phyloP scores from a whole-genome alignment of 306 rosid genomes.

The Lathyrus tuberosus region DNA sequence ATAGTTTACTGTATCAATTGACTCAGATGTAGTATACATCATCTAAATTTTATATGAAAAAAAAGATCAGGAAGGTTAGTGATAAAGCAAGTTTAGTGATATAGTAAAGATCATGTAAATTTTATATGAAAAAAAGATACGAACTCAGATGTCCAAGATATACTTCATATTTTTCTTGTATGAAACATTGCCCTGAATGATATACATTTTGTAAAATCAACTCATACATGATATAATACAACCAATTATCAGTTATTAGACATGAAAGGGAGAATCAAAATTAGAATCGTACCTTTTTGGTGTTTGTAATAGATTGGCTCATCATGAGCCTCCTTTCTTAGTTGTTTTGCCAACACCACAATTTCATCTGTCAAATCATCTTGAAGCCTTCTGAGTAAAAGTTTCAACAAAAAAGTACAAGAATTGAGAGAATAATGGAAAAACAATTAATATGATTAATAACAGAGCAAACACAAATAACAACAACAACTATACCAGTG shows the following conservation, averaged over 20 bases:
- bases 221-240: background rate
- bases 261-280: conserved; percentile 13
- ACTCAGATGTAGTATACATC: too few species aligned
- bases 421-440: conserved; percentile 14
- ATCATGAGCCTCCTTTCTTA: conserved; percentile 89
- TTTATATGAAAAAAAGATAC: too few species aligned
- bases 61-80: too few species aligned
- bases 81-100: too few species aligned
- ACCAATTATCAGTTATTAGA: background rate
- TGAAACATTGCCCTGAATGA: too few species aligned
- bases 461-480: conserved; percentile 16
- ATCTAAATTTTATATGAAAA: too few species aligned
- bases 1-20: too few species aligned
- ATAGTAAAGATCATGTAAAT: too few species aligned
- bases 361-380: conserved; percentile 95
- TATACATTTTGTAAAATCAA: too few species aligned
- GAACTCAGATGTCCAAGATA: too few species aligned
- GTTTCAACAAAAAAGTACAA: conserved; percentile 22
- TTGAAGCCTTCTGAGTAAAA: conserved; percentile 68
- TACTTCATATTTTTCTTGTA: too few species aligned
- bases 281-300: conserved; percentile 65
- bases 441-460: conserved; percentile 6
- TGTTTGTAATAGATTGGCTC: conserved; percentile 75
- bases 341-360: conserved; percentile 90
- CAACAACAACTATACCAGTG: background rate